Evolutionary conservation across 169 alveolate species (phyloP).

Genomic region (Plasmodium sp.): DNA sequence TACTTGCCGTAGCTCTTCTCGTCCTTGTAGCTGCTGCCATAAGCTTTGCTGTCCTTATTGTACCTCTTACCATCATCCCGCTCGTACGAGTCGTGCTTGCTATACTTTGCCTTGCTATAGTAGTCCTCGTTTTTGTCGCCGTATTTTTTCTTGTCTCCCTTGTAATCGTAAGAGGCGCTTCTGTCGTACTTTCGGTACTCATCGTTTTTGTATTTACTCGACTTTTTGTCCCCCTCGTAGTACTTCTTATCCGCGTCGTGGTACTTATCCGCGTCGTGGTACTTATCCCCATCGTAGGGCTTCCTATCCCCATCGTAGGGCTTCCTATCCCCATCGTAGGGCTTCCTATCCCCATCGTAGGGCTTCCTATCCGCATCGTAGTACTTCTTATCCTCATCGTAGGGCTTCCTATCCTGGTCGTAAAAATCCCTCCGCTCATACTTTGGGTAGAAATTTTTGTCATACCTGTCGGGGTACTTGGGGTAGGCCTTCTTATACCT

Average conservation of each 20-base stretch:
- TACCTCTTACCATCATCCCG: slow-evolving; percentile 2
- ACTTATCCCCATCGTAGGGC: too few species aligned
- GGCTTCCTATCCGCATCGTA: background rate
- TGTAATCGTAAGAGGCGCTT: slow-evolving; percentile 6
- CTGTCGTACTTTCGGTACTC: background rate
- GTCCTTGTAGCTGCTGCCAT: background rate
- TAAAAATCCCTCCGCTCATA: slow-evolving; percentile 2
- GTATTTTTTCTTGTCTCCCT: slow-evolving; percentile 29
- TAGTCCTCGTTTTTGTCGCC: slow-evolving; percentile 3
- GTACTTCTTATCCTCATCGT: background rate
- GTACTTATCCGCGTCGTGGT: too few species aligned
- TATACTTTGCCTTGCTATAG: slow-evolving; percentile 1
- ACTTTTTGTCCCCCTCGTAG: background rate
- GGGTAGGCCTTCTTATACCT: background rate
- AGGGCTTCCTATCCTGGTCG: slow-evolving; percentile 1
- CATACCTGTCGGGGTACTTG: slow-evolving; percentile 24
- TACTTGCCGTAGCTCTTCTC: slow-evolving; percentile 1
- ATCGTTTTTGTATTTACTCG: background rate
- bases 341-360: background rate
- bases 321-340: background rate
- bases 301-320: background rate
- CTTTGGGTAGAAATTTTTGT: slow-evolving; percentile 14
- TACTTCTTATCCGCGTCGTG: slow-evolving; percentile 5
- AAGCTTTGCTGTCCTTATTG: background rate
- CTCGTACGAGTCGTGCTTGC: background rate